Evolutionary conservation across 768 basidiomycete genomes (phyloP).

Genomic region (Rhodotorula graminis): DNA sequence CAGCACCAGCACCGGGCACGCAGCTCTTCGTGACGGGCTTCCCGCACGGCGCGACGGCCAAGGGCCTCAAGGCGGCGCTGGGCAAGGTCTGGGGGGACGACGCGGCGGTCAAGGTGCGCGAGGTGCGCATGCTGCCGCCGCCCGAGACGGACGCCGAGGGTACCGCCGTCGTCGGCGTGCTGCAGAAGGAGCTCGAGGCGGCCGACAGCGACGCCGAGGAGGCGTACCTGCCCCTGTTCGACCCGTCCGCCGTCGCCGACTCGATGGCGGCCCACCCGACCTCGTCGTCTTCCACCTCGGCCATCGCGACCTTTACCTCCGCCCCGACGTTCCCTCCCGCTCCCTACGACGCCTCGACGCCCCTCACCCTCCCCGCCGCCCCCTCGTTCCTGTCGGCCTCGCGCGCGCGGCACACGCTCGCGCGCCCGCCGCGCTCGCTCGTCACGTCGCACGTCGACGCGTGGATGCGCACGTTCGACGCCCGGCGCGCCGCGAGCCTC

Average conservation of each 20-base stretch:
- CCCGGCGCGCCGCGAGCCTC: not conserved
- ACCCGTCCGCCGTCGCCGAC: not conserved
- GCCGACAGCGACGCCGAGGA: not conserved
- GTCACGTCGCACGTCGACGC: slow-evolving; percentile 30
- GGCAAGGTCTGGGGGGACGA: slow-evolving; percentile 8
- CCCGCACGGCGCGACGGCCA: slow-evolving; percentile 14
- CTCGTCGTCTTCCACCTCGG: slow-evolving; percentile 2
- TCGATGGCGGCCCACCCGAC: not conserved
- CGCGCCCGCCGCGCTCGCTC: slow-evolving; percentile 13
- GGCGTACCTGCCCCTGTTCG: slow-evolving; percentile 2
- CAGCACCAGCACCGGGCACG: not conserved
- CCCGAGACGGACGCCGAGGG: not conserved
- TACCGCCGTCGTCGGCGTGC: slow-evolving; percentile 2
- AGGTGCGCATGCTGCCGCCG: not conserved
- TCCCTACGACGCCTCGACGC: slow-evolving; percentile 1
- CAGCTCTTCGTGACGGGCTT: slow-evolving; percentile 33
- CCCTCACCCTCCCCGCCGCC: slow-evolving; percentile 3
- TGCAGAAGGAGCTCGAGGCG: not conserved
- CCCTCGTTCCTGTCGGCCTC: slow-evolving; percentile 14
- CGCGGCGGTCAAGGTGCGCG: not conserved
- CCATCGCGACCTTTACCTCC: slow-evolving; percentile 28
- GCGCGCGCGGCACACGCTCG: not conserved
- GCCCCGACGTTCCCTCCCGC: slow-evolving; percentile 21
- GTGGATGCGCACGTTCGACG: slow-evolving; percentile 32
- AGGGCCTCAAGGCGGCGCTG: slow-evolving; percentile 19